These are phyloP conservation scores for Orbilia ellipsospora DNA, from an alignment of 2,329 filamentous ascomycete species.

Conservation along the genomic window DNA sequence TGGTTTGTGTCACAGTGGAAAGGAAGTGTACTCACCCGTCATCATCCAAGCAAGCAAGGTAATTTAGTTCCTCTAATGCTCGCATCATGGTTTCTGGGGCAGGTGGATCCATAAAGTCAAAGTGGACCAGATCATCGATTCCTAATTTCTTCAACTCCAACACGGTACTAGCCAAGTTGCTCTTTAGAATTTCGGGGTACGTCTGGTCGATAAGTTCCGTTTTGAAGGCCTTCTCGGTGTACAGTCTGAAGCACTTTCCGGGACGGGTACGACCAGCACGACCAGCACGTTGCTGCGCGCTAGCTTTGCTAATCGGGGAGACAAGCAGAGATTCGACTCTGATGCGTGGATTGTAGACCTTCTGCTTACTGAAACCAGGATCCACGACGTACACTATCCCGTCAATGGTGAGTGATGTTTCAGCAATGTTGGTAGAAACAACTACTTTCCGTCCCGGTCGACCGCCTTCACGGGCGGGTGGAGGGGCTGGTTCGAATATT, in stretches of 20 bases:
- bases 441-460: constrained; percentile 93
- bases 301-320: constrained; percentile 96
- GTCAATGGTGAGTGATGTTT: constrained; percentile 96
- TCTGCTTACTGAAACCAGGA: constrained; percentile 98
- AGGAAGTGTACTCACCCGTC: constrained; percentile 70
- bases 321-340: constrained; percentile 97
- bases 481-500: constrained; percentile 91
- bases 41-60: constrained; percentile 93
- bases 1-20: background rate
- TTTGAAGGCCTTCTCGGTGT: constrained; percentile 95
- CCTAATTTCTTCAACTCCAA: constrained; percentile 97
- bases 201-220: constrained; percentile 98
- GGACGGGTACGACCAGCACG: constrained; percentile 98
- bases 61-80: constrained; percentile 96
- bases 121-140: constrained; percentile 94
- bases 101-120: constrained; percentile 98
- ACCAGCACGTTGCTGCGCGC: constrained; percentile 95
- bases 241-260: constrained; percentile 97
- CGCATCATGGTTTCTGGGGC: constrained; percentile 99
- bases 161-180: constrained; percentile 93
- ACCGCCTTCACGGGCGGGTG: constrained; percentile 77
- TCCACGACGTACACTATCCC: constrained; percentile 99
- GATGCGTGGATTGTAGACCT: constrained; percentile 97
- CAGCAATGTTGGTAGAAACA: constrained; percentile 95
- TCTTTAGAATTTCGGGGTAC: constrained; percentile 93